These are phyloP conservation scores for Cynara cardunculus DNA, from an alignment of 129 eudicot species.

Conservation along the genomic window DNA sequence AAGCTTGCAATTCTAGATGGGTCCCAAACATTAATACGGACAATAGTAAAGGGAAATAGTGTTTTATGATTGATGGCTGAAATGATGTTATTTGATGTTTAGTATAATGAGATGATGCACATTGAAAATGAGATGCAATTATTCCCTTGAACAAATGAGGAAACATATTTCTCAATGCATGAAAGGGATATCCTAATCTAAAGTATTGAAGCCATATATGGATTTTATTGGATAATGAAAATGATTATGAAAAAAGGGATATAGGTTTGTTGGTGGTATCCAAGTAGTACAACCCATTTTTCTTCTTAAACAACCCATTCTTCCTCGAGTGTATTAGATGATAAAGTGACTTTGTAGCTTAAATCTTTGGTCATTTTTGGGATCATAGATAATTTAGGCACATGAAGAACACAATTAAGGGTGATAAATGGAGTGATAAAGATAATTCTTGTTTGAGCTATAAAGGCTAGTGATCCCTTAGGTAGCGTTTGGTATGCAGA, in stretches of 20 bases:
- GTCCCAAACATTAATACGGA: neutral
- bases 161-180: neutral
- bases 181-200: neutral
- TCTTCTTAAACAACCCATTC: neutral
- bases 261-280: neutral
- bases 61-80: neutral
- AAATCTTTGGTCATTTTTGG: too few relatives aligned
- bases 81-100: neutral
- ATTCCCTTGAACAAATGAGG: neutral
- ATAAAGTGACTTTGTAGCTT: too few relatives aligned
- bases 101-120: too few relatives aligned
- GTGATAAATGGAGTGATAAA: neutral
- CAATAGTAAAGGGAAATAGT: neutral
- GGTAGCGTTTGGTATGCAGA: too few relatives aligned
- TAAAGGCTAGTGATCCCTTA: too few relatives aligned
- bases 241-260: too few relatives aligned
- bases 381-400: neutral
- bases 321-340: neutral
- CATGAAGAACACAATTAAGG: neutral
- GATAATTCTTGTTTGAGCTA: too few relatives aligned
- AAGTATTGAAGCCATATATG: neutral
- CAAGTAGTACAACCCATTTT: neutral
- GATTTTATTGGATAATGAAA: too few relatives aligned
- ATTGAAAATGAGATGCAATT: neutral
- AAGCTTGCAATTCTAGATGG: neutral